A percentile compares a stretch with the other conserved stretches of the same genome.
phyloP scores from a whole-genome alignment of 139 green algal species.

The Asterochloris erici region DNA sequence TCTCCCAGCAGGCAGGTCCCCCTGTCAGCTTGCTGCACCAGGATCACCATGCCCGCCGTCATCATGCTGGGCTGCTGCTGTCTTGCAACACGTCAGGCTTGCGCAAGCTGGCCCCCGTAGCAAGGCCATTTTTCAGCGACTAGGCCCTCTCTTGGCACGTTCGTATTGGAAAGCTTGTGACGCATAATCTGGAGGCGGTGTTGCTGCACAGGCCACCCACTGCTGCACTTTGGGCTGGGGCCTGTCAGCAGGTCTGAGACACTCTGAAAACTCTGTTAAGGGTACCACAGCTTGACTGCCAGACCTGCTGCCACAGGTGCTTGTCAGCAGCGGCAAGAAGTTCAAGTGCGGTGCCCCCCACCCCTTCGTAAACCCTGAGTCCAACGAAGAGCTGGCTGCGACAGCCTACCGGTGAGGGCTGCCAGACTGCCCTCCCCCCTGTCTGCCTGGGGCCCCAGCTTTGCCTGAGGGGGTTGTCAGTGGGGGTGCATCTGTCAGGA shows the following conservation, averaged over 20 bases:
- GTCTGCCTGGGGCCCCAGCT: too few relatives aligned
- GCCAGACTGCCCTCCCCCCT: background rate
- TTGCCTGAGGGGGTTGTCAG: too few relatives aligned
- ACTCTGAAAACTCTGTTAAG: background rate
- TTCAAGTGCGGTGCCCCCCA: slow-evolving; percentile 62
- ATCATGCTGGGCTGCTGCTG: background rate
- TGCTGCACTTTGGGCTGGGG: too few relatives aligned
- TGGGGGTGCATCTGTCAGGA: too few relatives aligned
- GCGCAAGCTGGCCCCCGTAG: too few relatives aligned
- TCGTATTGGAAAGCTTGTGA: too few relatives aligned
- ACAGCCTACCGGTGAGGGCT: slow-evolving; percentile 54
- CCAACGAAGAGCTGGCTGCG: slow-evolving; percentile 52
- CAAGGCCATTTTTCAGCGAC: too few relatives aligned
- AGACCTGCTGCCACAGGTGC: slow-evolving; percentile 35
- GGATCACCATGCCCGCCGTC: background rate
- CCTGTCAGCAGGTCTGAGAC: too few relatives aligned
- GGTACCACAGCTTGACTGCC: background rate
- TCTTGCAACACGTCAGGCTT: background rate
- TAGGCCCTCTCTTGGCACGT: too few relatives aligned
- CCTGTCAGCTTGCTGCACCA: background rate
- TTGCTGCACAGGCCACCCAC: too few relatives aligned
- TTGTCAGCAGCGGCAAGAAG: slow-evolving; percentile 46
- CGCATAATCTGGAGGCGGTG: too few relatives aligned
- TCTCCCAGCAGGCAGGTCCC: slow-evolving; percentile 74
- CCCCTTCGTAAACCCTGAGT: slow-evolving; percentile 63